These are phyloP conservation scores for Trichodelitschia bisporula DNA, from an alignment of 495 filamentous ascomycete species.

Conservation along the genomic window DNA sequence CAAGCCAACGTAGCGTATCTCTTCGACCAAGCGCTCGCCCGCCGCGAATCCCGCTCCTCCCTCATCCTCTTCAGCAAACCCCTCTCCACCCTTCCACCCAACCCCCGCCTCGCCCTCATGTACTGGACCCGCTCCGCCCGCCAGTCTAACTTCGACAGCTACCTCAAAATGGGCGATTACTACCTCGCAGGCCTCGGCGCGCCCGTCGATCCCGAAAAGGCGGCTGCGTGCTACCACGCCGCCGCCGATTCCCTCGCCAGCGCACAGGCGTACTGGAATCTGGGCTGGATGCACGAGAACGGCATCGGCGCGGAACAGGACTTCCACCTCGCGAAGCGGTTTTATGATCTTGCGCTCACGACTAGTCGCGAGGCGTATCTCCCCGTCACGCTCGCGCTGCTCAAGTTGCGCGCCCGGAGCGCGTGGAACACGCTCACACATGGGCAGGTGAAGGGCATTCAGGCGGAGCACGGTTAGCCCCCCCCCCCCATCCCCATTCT, in stretches of 20 bases:
- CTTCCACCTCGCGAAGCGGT: conserved; percentile 89
- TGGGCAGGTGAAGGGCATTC: conserved; percentile 73
- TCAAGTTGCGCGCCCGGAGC: conserved; percentile 64
- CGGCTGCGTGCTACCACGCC: conserved; percentile 73
- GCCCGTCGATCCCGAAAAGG: conserved; percentile 50
- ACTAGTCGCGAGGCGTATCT: conserved; percentile 85
- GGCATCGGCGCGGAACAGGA: conserved; percentile 83
- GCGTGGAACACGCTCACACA: conserved; percentile 86
- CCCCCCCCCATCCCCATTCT: conserved; percentile 4
- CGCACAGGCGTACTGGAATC: conserved; percentile 87
- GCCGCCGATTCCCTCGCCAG: conserved; percentile 78
- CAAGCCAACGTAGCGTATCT: conserved; percentile 90
- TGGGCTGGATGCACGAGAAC: conserved; percentile 99
- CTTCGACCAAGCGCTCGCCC: conserved; percentile 56
- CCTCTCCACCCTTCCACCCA: conserved; percentile 22
- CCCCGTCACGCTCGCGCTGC: conserved; percentile 69
- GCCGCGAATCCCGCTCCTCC: conserved; percentile 16
- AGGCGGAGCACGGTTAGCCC: conserved; percentile 55
- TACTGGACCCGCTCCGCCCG: conserved; percentile 94
- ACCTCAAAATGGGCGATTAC: conserved; percentile 98
- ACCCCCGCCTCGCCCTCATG: conserved; percentile 63
- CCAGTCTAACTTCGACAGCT: conserved; percentile 76
- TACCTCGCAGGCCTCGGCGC: conserved; percentile 65
- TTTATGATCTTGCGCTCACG: conserved; percentile 77
- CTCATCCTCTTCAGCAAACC: conserved; percentile 8